phyloP scores from a whole-genome alignment of 1,139 yeast genomes.

The Dujonia santamariae region DNA sequence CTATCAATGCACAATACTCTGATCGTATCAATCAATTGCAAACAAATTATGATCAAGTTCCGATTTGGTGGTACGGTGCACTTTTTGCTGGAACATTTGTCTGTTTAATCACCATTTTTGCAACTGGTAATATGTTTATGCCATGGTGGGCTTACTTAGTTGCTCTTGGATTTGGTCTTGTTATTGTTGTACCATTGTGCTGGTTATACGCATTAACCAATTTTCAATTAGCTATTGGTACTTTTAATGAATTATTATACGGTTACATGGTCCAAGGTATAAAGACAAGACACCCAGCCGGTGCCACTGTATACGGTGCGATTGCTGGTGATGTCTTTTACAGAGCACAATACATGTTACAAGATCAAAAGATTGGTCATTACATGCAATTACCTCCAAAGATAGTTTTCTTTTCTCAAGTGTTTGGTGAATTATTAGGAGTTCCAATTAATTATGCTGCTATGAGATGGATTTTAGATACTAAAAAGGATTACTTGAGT shows the following conservation, averaged over 20 bases:
- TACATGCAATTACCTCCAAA: slow-evolving; percentile 48
- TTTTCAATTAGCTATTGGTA: slow-evolving; percentile 50
- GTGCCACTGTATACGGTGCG: slow-evolving; percentile 48
- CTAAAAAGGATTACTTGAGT: slow-evolving; percentile 36
- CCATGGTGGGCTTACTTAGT: slow-evolving; percentile 48
- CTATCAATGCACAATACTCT: slow-evolving; percentile 15
- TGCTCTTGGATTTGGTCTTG: slow-evolving; percentile 39
- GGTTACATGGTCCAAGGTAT: slow-evolving; percentile 41
- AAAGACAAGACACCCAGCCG: slow-evolving; percentile 38
- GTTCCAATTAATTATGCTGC: slow-evolving; percentile 49
- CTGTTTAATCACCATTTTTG: slow-evolving; percentile 30
- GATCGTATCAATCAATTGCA: slow-evolving; percentile 43
- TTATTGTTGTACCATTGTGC: slow-evolving; percentile 47
- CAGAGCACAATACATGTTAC: slow-evolving; percentile 48
- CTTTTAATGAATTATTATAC: slow-evolving; percentile 47
- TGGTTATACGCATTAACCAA: slow-evolving; percentile 51
- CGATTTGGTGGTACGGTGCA: slow-evolving; percentile 36
- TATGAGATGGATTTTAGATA: slow-evolving; percentile 40
- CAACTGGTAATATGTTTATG: slow-evolving; percentile 42
- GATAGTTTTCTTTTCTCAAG: slow-evolving; percentile 44
- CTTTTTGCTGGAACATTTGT: slow-evolving; percentile 34
- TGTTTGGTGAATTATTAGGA: slow-evolving; percentile 49
- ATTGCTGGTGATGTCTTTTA: slow-evolving; percentile 55
- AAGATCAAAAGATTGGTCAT: slow-evolving; percentile 47
- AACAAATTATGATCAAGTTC: slow-evolving; percentile 37